Evolutionary conservation across 768 basidiomycete species (phyloP).

Genomic region (Rhodotorula sphaerocarpa): DNA sequence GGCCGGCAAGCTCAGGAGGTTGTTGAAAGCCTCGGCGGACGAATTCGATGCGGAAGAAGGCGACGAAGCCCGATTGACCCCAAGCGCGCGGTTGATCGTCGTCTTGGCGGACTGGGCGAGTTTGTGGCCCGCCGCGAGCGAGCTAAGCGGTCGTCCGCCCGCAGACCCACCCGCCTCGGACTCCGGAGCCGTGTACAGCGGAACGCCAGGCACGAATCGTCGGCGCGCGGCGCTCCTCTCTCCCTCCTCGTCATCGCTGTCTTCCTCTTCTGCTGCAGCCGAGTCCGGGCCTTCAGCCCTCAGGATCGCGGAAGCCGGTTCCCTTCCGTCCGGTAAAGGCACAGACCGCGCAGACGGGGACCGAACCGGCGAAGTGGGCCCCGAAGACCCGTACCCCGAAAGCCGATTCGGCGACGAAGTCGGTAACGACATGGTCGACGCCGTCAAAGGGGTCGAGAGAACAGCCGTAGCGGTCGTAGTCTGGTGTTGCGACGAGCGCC

Average conservation of each 20-base stretch:
- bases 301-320: too few relatives aligned
- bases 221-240: background rate
- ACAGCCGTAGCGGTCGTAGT: conserved; percentile 1
- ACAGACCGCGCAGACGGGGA: background rate
- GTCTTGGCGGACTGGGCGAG: conserved; percentile 8
- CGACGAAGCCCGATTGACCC: conserved; percentile 1
- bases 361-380: background rate
- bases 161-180: too few relatives aligned
- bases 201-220: conserved; percentile 18
- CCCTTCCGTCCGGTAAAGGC: too few relatives aligned
- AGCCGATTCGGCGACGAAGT: background rate
- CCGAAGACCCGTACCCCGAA: background rate
- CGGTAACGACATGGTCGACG: conserved; percentile 14
- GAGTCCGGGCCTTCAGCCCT: too few relatives aligned
- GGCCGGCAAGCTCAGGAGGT: conserved; percentile 5
- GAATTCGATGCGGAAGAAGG: background rate
- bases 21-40: background rate
- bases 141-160: too few relatives aligned
- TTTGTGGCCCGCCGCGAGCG: too few relatives aligned
- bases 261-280: background rate
- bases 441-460: conserved; percentile 12
- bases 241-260: background rate
- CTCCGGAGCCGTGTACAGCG: conserved; percentile 14
- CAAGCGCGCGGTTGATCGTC: conserved; percentile 33
- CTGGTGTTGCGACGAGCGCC: background rate